Conservation (phyloP, 176 grass and related monocot species). For the Aegilops tauschii region DNA sequence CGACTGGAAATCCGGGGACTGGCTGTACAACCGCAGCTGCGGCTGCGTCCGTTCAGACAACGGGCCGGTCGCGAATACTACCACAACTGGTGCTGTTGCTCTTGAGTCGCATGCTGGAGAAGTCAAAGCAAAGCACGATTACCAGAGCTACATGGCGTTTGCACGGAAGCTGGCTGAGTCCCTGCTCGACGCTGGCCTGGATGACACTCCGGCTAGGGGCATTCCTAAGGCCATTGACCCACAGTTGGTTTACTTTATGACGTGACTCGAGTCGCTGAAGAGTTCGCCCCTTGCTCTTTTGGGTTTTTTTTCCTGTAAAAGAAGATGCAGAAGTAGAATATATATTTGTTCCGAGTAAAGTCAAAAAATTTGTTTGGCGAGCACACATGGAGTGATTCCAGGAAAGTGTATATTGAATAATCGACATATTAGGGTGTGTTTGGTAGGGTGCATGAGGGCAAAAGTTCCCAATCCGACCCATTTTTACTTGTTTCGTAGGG, state of each 20-base stretch:
- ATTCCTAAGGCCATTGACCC: constrained; percentile 33
- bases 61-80: not conserved
- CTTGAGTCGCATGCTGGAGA: not conserved
- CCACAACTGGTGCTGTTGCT: not conserved
- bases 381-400: no score
- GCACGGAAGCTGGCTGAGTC: constrained; percentile 21
- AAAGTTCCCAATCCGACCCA: no score
- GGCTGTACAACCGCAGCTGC: constrained; percentile 26
- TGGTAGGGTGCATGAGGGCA: no score
- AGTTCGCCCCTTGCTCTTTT: not conserved
- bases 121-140: constrained; percentile 17
- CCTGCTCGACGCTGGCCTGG: not conserved
- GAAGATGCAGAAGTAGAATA: no score
- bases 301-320: not conserved
- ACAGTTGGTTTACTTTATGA: constrained; percentile 22
- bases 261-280: not conserved
- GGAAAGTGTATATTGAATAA: no score
- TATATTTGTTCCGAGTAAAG: no score
- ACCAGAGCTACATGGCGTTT: constrained; percentile 33
- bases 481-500: no score
- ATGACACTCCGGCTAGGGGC: not conserved
- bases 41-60: constrained; percentile 11
- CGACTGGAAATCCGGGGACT: constrained; percentile 66
- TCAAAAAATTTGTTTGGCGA: no score
- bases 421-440: no score